Base-by-base conservation (phyloP, 257 asterid species). In the Nicotiana undulata region DNA sequence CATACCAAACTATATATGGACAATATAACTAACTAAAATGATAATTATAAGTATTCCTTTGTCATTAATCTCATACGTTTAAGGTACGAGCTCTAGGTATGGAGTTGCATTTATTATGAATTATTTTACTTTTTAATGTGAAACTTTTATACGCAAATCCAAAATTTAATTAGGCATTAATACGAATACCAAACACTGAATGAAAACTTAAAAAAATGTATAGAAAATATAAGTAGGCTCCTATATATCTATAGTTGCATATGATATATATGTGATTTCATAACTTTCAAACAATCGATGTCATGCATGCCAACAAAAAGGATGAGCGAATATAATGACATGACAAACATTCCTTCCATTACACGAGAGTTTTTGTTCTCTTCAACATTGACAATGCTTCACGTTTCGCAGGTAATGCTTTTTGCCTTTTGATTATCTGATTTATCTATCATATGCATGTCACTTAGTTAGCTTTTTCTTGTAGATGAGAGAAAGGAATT, bases 341-440 rank as follows among this genome's bases (percentile, higher is more conserved):
- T 29, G 63, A 60, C 13, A 7, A 53, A 11, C 65, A 76, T 77
- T 34, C 80, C 56, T 53, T 77, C 31, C 82, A 32, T 76, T 82
- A 80, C 88, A 87, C 90, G 89, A 88, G 85, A 85, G 16, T 78
- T 85, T 87, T 83, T 85, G 87, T 87, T 85, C 86, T 83, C 80
- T 83, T 81, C 31, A 66, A 55, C 64, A 53, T 16, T 65, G 3
- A 3, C 53, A 77, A 77, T 77, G 3, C 56, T 56, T 76, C 66
- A 29, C 68, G 10, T 40, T 22, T 11, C 5, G 18, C 63, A 0
- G 3, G 52, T 34, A 63, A 16, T 15, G 26, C 20, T 56, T 76
- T 37, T n/a, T 18, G 9, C 12, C 32, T 40, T 68, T 37, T 20
- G 2, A 37, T 37, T 18, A 17, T 66, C 0, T 24, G 1, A 37